A percentile compares a stretch with the other conserved stretches of the same genome.
Evolutionary conservation across 192 early-diverging fungal species (phyloP).

Genomic region (Backusella morwellensis): DNA sequence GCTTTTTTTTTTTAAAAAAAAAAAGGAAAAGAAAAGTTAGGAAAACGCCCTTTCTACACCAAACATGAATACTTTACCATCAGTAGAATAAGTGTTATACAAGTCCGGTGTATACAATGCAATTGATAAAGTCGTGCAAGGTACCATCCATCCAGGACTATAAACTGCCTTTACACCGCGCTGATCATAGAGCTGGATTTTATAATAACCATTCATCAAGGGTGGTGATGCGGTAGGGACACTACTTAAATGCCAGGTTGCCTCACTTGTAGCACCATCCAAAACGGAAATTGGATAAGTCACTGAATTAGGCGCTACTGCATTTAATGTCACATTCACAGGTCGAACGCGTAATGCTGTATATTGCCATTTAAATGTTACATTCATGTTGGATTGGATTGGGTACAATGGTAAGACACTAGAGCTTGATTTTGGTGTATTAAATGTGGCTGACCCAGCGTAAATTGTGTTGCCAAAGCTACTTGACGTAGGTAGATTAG

Average conservation of each 20-base stretch:
- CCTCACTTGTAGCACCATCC: not conserved
- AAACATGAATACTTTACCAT: not conserved
- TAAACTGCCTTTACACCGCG: constrained; percentile 21
- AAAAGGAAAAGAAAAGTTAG: not conserved
- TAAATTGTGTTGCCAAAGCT: constrained; percentile 20
- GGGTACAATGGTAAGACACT: constrained; percentile 23
- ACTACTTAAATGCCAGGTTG: not conserved
- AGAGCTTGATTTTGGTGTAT: constrained; percentile 24
- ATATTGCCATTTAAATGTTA: constrained; percentile 27
- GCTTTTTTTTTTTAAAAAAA: constrained; percentile 7
- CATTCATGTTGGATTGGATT: constrained; percentile 21
- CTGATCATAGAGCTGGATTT: constrained; percentile 34
- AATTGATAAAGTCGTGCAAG: constrained; percentile 24
- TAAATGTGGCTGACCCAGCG: constrained; percentile 22
- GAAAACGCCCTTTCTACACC: constrained; percentile 28
- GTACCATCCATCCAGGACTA: constrained; percentile 27
- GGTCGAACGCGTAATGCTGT: not conserved
- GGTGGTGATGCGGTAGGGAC: constrained; percentile 2
- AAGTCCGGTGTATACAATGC: constrained; percentile 31
- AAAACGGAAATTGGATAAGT: not conserved
- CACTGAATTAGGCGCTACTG: not conserved
- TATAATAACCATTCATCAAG: constrained; percentile 34
- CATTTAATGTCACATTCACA: constrained; percentile 1
- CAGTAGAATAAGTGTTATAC: constrained; percentile 15
- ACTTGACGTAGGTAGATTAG: constrained; percentile 23